Percentiles rank a stretch among this genome's conserved stretches.
phyloP scores from a whole-genome alignment of 2,329 filamentous ascomycete genomes.

The Nigrospora oryzae region DNA sequence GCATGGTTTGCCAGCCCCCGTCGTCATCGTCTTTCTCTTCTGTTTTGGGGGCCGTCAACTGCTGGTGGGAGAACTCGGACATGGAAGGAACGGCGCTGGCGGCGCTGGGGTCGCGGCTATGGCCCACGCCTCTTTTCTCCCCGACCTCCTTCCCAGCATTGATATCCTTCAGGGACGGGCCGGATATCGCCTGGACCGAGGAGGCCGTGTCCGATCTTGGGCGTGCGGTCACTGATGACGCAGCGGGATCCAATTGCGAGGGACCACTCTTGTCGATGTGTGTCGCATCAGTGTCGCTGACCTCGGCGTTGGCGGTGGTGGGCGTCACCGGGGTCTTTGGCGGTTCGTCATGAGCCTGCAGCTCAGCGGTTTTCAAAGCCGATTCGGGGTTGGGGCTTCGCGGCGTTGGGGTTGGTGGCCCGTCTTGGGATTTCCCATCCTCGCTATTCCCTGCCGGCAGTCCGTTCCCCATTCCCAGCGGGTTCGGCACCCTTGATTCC shows the following conservation, averaged over 20 bases:
- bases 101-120: slow-evolving; percentile 30
- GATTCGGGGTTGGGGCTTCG: slow-evolving; percentile 11
- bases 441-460: slow-evolving; percentile 22
- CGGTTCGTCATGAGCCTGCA: slow-evolving; percentile 8
- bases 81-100: slow-evolving; percentile 26
- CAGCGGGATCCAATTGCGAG: neutral
- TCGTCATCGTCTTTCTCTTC: slow-evolving; percentile 50
- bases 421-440: slow-evolving; percentile 30
- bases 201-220: slow-evolving; percentile 7
- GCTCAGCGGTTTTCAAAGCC: slow-evolving; percentile 1
- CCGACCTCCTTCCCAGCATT: slow-evolving; percentile 17
- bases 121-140: slow-evolving; percentile 9
- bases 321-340: slow-evolving; percentile 14
- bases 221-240: slow-evolving; percentile 5
- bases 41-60: slow-evolving; percentile 51
- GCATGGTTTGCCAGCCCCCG: slow-evolving; percentile 89
- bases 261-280: neutral
- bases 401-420: slow-evolving; percentile 19
- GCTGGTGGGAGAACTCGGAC: slow-evolving; percentile 91
- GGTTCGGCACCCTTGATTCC: neutral
- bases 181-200: slow-evolving; percentile 16
- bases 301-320: slow-evolving; percentile 6
- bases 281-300: neutral
- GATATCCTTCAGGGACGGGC: slow-evolving; percentile 19
- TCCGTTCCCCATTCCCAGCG: too few relatives aligned